A percentile compares a stretch with the other conserved stretches of the same genome.
Evolutionary conservation across 23 red algal genomes (phyloP).

Genomic region (Agarophyton chilense): DNA sequence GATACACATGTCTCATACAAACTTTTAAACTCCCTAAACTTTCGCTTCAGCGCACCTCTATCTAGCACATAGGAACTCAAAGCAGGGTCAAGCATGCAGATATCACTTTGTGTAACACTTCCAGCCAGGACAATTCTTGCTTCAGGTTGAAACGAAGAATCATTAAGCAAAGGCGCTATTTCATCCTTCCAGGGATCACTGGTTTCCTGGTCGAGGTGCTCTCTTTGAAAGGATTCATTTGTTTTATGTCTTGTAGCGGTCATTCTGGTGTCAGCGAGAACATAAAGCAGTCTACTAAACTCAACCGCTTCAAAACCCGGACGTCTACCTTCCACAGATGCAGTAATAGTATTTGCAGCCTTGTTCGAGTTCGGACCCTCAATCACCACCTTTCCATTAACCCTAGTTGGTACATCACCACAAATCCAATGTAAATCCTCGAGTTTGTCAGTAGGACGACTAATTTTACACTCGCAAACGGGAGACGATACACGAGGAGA

Average conservation of each 20-base stretch:
- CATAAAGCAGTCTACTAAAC: neutral
- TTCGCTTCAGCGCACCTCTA: neutral
- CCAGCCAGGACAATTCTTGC: neutral
- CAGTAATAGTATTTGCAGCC: too few species aligned
- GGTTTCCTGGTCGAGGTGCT: neutral
- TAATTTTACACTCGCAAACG: too few species aligned
- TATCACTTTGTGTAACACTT: neutral
- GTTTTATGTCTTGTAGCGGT: neutral
- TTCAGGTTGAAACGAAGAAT: neutral
- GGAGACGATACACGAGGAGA: too few species aligned
- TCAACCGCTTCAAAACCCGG: constrained; percentile 1
- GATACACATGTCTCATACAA: neutral
- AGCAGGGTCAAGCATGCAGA: neutral
- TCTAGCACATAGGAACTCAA: neutral
- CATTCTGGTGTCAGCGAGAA: constrained; percentile 1
- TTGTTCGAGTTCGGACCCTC: too few species aligned
- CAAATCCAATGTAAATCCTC: too few species aligned
- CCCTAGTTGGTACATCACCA: too few species aligned
- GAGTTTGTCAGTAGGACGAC: too few species aligned
- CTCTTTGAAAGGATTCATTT: neutral
- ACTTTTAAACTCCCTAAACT: neutral
- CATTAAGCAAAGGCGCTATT: neutral
- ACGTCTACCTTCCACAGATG: neutral
- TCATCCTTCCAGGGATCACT: neutral
- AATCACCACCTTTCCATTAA: too few species aligned